phyloP scores from a whole-genome alignment of 2,329 filamentous ascomycete genomes.

The Hymenoscyphus scutula region DNA sequence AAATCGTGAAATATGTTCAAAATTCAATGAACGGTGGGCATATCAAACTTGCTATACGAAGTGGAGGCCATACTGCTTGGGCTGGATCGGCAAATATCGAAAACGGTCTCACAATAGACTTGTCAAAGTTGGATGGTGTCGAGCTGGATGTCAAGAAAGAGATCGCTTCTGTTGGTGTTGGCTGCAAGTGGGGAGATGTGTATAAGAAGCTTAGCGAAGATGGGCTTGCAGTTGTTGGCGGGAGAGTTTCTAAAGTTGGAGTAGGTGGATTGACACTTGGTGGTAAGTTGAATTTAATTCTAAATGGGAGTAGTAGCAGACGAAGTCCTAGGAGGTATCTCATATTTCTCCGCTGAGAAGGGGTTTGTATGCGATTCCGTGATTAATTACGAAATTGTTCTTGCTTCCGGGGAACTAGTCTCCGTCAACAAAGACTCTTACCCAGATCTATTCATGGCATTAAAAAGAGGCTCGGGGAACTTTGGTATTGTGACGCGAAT shows the following conservation, averaged over 20 bases:
- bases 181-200: slow-evolving; percentile 39
- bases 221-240: slow-evolving; percentile 37
- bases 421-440: slow-evolving; percentile 12
- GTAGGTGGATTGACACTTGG: slow-evolving; percentile 40
- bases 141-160: slow-evolving; percentile 29
- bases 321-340: slow-evolving; percentile 7
- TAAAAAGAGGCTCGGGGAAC: slow-evolving; percentile 18
- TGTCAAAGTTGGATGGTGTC: slow-evolving; percentile 31
- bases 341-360: slow-evolving; percentile 33
- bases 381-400: slow-evolving; percentile 42
- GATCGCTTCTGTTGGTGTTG: slow-evolving; percentile 36
- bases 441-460: slow-evolving; percentile 16
- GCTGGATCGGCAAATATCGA: slow-evolving; percentile 41
- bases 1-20: slow-evolving; percentile 26
- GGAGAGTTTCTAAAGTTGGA: slow-evolving; percentile 37
- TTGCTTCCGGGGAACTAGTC: slow-evolving; percentile 13
- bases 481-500: slow-evolving; percentile 16
- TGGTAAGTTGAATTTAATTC: slow-evolving; percentile 10
- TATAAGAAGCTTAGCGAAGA: slow-evolving; percentile 37
- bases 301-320: neutral
- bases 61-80: slow-evolving; percentile 6
- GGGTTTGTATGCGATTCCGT: slow-evolving; percentile 48
- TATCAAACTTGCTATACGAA: neutral
- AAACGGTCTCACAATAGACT: slow-evolving; percentile 48
- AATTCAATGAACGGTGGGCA: neutral